These are phyloP conservation scores for Cicer bijugum DNA, from an alignment of 306 rosid species.

Conservation along the genomic window DNA sequence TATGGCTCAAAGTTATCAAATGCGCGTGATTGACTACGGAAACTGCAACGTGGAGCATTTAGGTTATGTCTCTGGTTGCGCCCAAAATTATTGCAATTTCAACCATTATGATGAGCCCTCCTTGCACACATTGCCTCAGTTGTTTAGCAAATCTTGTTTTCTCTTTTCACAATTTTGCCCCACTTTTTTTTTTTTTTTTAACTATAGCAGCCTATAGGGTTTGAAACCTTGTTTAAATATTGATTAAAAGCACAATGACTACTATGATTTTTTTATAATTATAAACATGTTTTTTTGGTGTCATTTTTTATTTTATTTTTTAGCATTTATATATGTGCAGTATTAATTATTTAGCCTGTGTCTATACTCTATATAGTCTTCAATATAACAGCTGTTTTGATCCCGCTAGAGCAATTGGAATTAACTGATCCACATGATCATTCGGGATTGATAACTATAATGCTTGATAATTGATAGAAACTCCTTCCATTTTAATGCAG, in stretches of 20 bases:
- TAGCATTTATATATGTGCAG: not conserved
- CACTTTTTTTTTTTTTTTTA: not conserved
- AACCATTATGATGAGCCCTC: not conserved
- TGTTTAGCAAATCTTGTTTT: not conserved
- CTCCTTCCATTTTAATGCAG: not conserved
- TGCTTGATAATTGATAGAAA: conserved; percentile 12
- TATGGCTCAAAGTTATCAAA: not conserved
- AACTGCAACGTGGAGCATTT: not conserved
- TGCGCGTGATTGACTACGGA: not conserved
- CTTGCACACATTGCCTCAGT: not conserved
- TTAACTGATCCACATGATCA: not conserved
- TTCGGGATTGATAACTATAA: not conserved
- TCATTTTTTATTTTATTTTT: not conserved
- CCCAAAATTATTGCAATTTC: not conserved
- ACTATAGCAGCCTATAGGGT: not conserved
- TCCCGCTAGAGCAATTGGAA: not conserved
- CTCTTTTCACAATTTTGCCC: not conserved
- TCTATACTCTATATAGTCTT: not conserved
- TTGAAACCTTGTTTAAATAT: not conserved
- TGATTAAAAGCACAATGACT: conserved; percentile 1
- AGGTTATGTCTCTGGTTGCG: not conserved
- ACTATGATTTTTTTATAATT: not conserved
- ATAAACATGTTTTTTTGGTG: not conserved
- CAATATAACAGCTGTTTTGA: not conserved
- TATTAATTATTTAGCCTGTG: not conserved